A percentile compares a stretch with the other conserved stretches of the same genome.
Evolutionary conservation across 495 filamentous ascomycete genomes (phyloP).

Genomic region (Apodospora peruviana): DNA sequence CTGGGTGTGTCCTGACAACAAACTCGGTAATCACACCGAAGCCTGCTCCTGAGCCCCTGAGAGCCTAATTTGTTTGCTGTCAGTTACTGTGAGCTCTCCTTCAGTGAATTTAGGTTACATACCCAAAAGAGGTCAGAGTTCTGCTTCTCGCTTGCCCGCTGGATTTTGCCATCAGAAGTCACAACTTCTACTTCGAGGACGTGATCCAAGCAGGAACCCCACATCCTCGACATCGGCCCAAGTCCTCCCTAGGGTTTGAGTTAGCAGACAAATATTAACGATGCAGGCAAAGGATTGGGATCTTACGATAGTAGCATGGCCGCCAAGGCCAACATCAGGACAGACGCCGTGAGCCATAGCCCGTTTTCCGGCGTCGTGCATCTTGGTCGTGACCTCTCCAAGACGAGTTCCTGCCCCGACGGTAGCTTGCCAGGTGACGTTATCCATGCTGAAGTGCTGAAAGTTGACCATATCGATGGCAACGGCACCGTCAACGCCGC

Average conservation of each 20-base stretch:
- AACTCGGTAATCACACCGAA: conserved; percentile 64
- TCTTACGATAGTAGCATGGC: conserved; percentile 57
- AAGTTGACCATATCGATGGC: conserved; percentile 54
- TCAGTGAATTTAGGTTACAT: conserved; percentile 12
- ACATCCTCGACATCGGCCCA: conserved; percentile 51
- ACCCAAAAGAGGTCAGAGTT: conserved; percentile 56
- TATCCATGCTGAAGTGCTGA: conserved; percentile 50
- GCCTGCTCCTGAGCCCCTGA: conserved; percentile 55
- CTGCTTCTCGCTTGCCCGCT: conserved; percentile 44
- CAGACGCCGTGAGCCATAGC: conserved; percentile 66
- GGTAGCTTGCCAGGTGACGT: conserved; percentile 50
- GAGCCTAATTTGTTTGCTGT: conserved; percentile 32
- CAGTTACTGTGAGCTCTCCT: conserved; percentile 4
- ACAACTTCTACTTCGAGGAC: conserved; percentile 55
- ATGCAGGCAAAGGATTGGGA: neutral
- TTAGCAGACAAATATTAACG: conserved; percentile 4
- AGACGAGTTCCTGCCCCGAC: conserved; percentile 61
- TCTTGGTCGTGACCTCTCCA: conserved; percentile 50
- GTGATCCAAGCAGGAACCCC: conserved; percentile 49
- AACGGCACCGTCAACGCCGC: conserved; percentile 49
- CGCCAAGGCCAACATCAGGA: conserved; percentile 60
- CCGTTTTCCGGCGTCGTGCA: conserved; percentile 57
- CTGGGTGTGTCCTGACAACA: conserved; percentile 52
- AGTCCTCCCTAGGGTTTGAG: conserved; percentile 37
- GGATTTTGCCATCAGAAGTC: conserved; percentile 51